These are phyloP conservation scores for Fennellomyces sp. DNA, from an alignment of 371 early-diverging fungal species.

Conservation along the genomic window DNA sequence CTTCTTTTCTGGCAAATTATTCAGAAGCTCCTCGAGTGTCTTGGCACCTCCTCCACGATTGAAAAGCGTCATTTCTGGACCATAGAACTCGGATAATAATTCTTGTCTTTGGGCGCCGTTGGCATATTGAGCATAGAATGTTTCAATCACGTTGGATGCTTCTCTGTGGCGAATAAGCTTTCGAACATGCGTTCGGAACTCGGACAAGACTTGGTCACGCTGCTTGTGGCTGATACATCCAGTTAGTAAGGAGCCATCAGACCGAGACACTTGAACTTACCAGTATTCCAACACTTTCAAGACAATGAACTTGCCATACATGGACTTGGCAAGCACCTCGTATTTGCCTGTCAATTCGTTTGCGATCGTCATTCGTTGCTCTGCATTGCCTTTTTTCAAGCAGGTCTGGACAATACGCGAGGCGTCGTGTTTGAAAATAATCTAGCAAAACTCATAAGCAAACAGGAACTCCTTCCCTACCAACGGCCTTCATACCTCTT, in stretches of 20 bases:
- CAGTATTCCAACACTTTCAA: slow-evolving; percentile 85
- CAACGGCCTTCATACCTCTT: slow-evolving; percentile 60
- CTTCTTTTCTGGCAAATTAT: slow-evolving; percentile 75
- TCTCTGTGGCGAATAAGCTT: slow-evolving; percentile 83
- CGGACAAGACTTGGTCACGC: slow-evolving; percentile 74
- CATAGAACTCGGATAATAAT: slow-evolving; percentile 92
- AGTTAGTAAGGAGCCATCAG: background rate
- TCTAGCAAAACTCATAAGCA: too few species aligned
- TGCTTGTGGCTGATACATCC: slow-evolving; percentile 60
- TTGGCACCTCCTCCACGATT: slow-evolving; percentile 44
- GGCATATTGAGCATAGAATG: slow-evolving; percentile 81
- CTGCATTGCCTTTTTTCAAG: slow-evolving; percentile 83
- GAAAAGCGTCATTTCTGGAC: slow-evolving; percentile 89
- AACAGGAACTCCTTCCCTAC: too few species aligned
- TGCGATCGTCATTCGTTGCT: slow-evolving; percentile 82
- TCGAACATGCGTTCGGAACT: slow-evolving; percentile 83
- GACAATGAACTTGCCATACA: slow-evolving; percentile 92
- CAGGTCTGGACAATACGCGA: slow-evolving; percentile 92
- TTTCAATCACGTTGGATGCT: slow-evolving; percentile 84
- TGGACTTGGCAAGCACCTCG: slow-evolving; percentile 73
- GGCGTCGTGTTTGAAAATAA: slow-evolving; percentile 95
- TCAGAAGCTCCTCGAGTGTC: slow-evolving; percentile 70
- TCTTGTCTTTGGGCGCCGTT: slow-evolving; percentile 76
- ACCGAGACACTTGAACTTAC: slow-evolving; percentile 25
- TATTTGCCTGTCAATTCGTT: slow-evolving; percentile 80